phyloP scores from a whole-genome alignment of 306 rosid genomes.

The Begonia loranthoides region DNA sequence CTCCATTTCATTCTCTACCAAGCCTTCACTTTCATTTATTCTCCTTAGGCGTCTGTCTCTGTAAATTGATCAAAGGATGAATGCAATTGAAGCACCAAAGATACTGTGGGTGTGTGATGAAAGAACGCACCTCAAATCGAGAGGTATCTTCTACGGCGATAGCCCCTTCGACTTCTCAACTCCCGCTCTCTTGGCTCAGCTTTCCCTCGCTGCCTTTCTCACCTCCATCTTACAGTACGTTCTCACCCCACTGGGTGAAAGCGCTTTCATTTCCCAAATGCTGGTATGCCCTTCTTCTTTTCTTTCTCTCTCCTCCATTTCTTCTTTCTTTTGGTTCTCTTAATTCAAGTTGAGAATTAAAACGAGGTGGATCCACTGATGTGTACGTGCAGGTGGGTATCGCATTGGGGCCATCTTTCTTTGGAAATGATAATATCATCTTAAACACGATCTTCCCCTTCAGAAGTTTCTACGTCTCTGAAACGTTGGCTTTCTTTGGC shows the following conservation, averaged over 20 bases:
- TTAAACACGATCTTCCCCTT: conserved; percentile 15
- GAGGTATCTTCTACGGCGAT: conserved; percentile 26
- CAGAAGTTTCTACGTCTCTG: conserved; percentile 18
- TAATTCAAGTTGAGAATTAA: background rate
- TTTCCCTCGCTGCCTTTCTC: conserved; percentile 13
- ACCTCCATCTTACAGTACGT: conserved; percentile 13
- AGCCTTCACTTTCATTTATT: no score
- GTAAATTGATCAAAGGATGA: background rate
- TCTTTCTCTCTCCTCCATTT: no score
- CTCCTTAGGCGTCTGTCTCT: no score
- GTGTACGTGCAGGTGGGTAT: conserved; percentile 28
- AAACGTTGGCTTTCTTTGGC: conserved; percentile 31
- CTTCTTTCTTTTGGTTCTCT: background rate
- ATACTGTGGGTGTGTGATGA: conserved; percentile 21
- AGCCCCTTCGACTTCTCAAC: conserved; percentile 20
- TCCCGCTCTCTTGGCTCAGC: conserved; percentile 20
- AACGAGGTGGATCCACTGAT: background rate
- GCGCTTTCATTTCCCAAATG: conserved; percentile 32
- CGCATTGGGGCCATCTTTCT: conserved; percentile 31
- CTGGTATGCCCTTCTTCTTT: conserved; percentile 18
- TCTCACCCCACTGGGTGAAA: conserved; percentile 35
- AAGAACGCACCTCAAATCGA: background rate
- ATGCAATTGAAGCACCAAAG: background rate
- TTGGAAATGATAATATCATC: conserved; percentile 11
- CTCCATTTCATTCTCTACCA: no score